These are phyloP conservation scores for Funneliformis mosseae DNA, from an alignment of 192 early-diverging fungal genomes.

Conservation along the genomic window DNA sequence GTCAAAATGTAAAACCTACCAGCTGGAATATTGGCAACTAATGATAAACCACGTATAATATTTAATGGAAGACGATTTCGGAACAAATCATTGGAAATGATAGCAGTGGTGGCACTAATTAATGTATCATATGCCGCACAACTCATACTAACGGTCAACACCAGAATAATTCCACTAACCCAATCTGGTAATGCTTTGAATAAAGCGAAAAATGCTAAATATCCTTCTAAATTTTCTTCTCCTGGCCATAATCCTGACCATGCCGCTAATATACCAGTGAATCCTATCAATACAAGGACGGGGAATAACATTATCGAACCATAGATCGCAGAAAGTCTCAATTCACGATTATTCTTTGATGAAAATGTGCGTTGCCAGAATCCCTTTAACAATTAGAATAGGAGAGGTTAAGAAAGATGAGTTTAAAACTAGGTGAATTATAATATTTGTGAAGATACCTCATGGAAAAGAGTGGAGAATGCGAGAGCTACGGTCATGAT, in stretches of 20 bases:
- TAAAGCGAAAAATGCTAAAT: conserved; percentile 62
- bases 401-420: background rate
- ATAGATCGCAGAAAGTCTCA: conserved; percentile 50
- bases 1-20: background rate
- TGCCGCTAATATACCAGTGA: conserved; percentile 60
- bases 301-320: conserved; percentile 57
- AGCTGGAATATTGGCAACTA: conserved; percentile 52
- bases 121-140: conserved; percentile 70
- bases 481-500: conserved; percentile 59
- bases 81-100: conserved; percentile 54
- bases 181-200: conserved; percentile 53
- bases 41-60: conserved; percentile 17
- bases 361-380: conserved; percentile 72
- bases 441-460: conserved; percentile 37
- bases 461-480: conserved; percentile 65
- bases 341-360: conserved; percentile 56
- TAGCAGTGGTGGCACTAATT: conserved; percentile 61
- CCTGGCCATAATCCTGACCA: conserved; percentile 60
- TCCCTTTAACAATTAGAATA: conserved; percentile 39
- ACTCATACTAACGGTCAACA: conserved; percentile 57
- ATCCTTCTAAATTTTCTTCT: conserved; percentile 43
- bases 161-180: conserved; percentile 57
- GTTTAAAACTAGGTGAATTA: background rate
- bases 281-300: conserved; percentile 51
- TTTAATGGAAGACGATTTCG: conserved; percentile 31